Evolutionary conservation across 345 rosid genomes (phyloP).

Genomic region (Salix exigua): DNA sequence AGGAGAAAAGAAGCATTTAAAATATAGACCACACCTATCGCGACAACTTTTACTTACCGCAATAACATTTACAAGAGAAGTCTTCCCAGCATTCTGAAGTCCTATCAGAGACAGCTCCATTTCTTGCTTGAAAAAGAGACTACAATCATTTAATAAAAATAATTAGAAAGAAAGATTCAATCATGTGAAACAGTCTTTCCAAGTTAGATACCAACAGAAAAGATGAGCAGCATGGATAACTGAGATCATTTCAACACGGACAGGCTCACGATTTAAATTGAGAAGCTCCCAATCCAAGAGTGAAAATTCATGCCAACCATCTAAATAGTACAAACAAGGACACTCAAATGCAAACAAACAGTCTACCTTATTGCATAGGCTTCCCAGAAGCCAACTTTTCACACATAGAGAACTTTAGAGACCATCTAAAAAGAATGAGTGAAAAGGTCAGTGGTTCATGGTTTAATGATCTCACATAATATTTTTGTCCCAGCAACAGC

Average conservation of each 20-base stretch:
- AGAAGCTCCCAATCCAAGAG: too few species aligned
- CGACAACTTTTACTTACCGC: slow-evolving; percentile 49
- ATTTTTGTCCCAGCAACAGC: not conserved
- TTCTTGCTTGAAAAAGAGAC: slow-evolving; percentile 83
- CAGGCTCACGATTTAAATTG: not conserved
- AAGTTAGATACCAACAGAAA: not conserved
- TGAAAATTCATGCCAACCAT: not conserved
- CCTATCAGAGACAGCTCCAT: slow-evolving; percentile 88
- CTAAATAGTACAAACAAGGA: not conserved
- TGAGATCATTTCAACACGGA: not conserved
- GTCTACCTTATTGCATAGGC: not conserved
- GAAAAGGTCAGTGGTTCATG: not conserved
- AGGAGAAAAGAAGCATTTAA: slow-evolving; percentile 8
- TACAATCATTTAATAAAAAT: slow-evolving; percentile 23
- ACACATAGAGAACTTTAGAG: not conserved
- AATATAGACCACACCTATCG: not conserved
- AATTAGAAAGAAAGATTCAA: not conserved
- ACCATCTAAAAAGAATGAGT: not conserved
- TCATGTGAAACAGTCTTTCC: not conserved
- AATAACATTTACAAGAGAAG: slow-evolving; percentile 76
- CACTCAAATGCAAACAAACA: not conserved
- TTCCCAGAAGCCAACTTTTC: not conserved
- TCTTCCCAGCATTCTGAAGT: slow-evolving; percentile 84
- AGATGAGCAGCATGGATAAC: not conserved
- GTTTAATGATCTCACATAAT: not conserved